Percentiles rank a stretch among this genome's conserved stretches.
These are phyloP conservation scores for Chlamydomonas reinhardtii DNA, from an alignment of 163 green algal genomes.

Conservation along the genomic window DNA sequence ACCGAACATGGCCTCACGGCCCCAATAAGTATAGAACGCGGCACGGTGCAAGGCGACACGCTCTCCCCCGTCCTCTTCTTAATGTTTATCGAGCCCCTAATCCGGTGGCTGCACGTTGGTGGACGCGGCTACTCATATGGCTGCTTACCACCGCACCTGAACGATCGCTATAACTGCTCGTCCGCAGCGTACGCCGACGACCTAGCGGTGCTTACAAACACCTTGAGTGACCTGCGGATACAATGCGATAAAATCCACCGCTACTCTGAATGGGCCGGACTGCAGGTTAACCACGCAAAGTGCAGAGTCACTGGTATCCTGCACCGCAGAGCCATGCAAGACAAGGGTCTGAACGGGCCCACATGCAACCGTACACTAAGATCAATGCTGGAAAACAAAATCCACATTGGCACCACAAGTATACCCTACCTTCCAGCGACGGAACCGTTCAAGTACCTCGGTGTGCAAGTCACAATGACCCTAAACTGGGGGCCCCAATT, in stretches of 20 bases:
- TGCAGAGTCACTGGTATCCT: constrained; percentile 45
- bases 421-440: too few relatives aligned
- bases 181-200: constrained; percentile 51
- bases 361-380: too few relatives aligned
- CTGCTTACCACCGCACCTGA: not conserved
- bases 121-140: constrained; percentile 41
- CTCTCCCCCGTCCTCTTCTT: constrained; percentile 61
- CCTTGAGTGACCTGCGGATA: not conserved
- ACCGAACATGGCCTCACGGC: constrained; percentile 24
- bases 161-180: not conserved
- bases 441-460: too few relatives aligned
- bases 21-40: constrained; percentile 37
- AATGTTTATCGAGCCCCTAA: constrained; percentile 57
- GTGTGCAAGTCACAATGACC: too few relatives aligned
- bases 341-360: too few relatives aligned
- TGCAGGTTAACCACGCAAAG: constrained; percentile 47
- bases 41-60: constrained; percentile 52
- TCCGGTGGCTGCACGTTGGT: constrained; percentile 55
- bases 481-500: too few relatives aligned
- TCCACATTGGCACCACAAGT: too few relatives aligned
- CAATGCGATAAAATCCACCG: constrained; percentile 42
- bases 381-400: too few relatives aligned
- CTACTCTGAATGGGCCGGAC: constrained; percentile 37
- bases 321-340: not conserved
- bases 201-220: constrained; percentile 10